Base-by-base conservation (phyloP, 2,329 filamentous ascomycete species). In the Thielaviopsis cerberus region DNA sequence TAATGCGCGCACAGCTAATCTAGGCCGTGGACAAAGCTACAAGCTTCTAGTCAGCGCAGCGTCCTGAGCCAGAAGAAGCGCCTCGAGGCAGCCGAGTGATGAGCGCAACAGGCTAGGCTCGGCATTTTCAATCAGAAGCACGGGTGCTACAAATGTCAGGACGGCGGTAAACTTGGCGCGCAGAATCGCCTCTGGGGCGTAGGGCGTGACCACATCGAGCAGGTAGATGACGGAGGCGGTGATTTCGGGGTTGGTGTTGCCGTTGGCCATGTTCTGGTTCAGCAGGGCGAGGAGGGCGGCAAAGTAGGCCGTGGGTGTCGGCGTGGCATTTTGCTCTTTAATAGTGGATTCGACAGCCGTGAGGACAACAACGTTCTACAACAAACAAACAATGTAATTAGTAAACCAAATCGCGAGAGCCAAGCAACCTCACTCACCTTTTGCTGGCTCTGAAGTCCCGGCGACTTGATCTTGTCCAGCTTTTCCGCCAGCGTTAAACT, bases 81-180 rank as follows among this genome's bases (percentile, higher is more conserved):
- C 88, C 72, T 97, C 91, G 45, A 98, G 77, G 67, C 88, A 94
- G 65, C 92, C 92, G 66, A 97, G 92, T 11, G 89, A 92, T 0
- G 90, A 85, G 65, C 87, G 78, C 58, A 97, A 74, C 7, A 97
- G 77, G 4, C 90, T 86, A 6, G 92, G 88, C 71, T 96, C 91
- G 61, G 88, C 86, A 65, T 92, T 86, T 51, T 81, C 75, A 63
- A 87, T 77, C 57, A 86, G 82, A 53, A 98, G 77, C 13, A 90
- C 85, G 1, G 91, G 90, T 22, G 88, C 89, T 64, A 98, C 80
- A 61, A 86, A 83, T 30, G 83, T 82, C 61, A 98, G 82, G 66
- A 98, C 96, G 70, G 94, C 87, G 26, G 87, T 85, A 73, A 98
- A 98, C 70, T 97, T 96, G 64, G 88, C 86, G 66, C 90, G 87